These are phyloP conservation scores for Ceratobasidium sp. DNA, from an alignment of 1,284 basidiomycete genomes.

Conservation along the genomic window DNA sequence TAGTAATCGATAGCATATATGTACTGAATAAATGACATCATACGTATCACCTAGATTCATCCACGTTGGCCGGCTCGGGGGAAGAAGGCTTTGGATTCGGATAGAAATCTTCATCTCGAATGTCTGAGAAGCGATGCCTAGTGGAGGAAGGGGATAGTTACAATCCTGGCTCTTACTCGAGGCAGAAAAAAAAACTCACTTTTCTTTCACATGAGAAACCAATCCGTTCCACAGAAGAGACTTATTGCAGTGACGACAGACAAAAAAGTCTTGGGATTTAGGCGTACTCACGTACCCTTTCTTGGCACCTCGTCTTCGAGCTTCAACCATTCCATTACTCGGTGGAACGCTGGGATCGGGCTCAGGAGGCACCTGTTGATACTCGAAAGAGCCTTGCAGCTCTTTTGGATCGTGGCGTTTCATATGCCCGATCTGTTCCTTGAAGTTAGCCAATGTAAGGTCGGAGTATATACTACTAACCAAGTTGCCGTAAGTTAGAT, in stretches of 20 bases:
- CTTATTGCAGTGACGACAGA: conserved; percentile 39
- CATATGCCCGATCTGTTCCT: conserved; percentile 34
- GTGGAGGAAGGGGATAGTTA: background rate
- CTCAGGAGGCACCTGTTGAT: background rate
- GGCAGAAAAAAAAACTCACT: conserved; percentile 24
- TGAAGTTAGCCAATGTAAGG: background rate
- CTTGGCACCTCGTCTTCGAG: conserved; percentile 37
- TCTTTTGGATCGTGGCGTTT: conserved; percentile 21
- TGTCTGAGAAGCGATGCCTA: conserved; percentile 35
- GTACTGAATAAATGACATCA: background rate
- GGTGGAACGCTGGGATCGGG: conserved; percentile 3
- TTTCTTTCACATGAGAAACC: conserved; percentile 38
- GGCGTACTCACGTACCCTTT: conserved; percentile 32
- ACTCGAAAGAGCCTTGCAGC: conserved; percentile 4
- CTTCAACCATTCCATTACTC: conserved; percentile 32
- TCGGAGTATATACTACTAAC: background rate
- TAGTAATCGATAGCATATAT: no score
- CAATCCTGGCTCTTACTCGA: background rate
- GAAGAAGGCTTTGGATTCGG: conserved; percentile 27
- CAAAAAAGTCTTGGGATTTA: conserved; percentile 27
- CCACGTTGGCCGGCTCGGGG: background rate
- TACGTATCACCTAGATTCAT: background rate
- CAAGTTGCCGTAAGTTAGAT: conserved; percentile 20
- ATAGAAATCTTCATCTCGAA: conserved; percentile 43
- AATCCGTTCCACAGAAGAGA: conserved; percentile 36